Evolutionary conservation across 129 eudicot species (phyloP).

Genomic region (Flaveria brownii): DNA sequence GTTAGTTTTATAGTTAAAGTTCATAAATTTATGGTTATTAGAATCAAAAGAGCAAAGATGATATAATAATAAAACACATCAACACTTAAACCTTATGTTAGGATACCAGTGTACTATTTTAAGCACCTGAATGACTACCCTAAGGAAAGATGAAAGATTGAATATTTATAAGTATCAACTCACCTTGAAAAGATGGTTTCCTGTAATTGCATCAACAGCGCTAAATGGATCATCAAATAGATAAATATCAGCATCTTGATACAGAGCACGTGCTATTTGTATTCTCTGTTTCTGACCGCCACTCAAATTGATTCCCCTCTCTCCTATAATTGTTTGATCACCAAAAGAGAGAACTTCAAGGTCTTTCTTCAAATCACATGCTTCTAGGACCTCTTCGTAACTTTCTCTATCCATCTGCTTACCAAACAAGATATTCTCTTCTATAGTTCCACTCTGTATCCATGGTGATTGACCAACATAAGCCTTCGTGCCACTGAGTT

Average conservation of each 20-base stretch:
- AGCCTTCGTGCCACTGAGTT: slow-evolving; percentile 67
- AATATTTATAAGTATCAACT: neutral
- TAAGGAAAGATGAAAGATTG: neutral
- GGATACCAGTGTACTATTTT: neutral
- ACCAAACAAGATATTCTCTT: slow-evolving; percentile 79
- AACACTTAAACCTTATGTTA: neutral
- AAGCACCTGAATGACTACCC: neutral
- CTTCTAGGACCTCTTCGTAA: slow-evolving; percentile 73
- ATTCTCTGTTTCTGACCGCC: slow-evolving; percentile 97
- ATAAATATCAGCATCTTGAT: slow-evolving; percentile 86
- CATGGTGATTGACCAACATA: slow-evolving; percentile 89
- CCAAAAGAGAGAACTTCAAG: slow-evolving; percentile 74
- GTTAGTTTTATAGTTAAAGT: neutral
- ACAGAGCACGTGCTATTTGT: slow-evolving; percentile 88
- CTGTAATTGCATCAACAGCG: slow-evolving; percentile 96
- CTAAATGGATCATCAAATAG: slow-evolving; percentile 97
- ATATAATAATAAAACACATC: neutral
- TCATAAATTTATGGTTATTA: neutral
- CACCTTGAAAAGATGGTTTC: slow-evolving; percentile 85
- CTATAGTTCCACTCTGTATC: slow-evolving; percentile 93
- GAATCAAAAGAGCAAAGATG: neutral
- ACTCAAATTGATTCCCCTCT: slow-evolving; percentile 89
- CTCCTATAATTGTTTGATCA: slow-evolving; percentile 89
- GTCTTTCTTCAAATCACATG: slow-evolving; percentile 80
- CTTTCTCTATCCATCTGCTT: slow-evolving; percentile 57